Conservation (phyloP, 495 filamentous ascomycete genomes). For the Podospora pseudopauciseta region DNA sequence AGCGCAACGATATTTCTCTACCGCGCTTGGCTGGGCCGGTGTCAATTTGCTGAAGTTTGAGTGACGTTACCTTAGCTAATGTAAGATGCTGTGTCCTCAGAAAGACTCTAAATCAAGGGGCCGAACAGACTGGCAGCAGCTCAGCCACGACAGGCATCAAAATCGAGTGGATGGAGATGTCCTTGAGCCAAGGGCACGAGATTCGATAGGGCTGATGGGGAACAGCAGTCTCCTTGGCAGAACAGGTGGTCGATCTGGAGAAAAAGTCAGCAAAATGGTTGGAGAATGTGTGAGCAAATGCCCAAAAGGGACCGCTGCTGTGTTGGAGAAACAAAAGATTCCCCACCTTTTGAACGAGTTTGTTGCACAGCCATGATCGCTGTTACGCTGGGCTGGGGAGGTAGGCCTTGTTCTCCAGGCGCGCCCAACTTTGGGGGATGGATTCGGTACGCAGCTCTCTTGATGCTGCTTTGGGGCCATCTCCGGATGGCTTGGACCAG, state of each 20-base stretch:
- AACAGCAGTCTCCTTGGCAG: neutral
- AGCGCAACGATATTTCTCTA: neutral
- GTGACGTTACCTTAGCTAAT: neutral
- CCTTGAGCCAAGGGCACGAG: neutral
- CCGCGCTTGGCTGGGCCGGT: neutral
- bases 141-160: neutral
- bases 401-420: neutral
- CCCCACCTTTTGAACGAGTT: neutral
- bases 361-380: slow-evolving; percentile 3
- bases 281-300: neutral
- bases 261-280: neutral
- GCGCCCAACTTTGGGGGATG: neutral
- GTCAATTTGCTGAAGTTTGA: neutral
- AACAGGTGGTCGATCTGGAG: neutral
- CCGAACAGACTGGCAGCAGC: neutral
- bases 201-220: neutral
- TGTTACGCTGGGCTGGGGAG: slow-evolving; percentile 5
- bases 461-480: neutral
- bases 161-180: neutral
- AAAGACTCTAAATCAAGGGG: neutral
- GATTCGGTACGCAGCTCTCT: neutral
- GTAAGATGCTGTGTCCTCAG: neutral
- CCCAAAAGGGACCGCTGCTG: neutral
- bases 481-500: neutral
- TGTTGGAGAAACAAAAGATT: neutral